phyloP scores from a whole-genome alignment of 345 rosid genomes.

The Salix caprea region DNA sequence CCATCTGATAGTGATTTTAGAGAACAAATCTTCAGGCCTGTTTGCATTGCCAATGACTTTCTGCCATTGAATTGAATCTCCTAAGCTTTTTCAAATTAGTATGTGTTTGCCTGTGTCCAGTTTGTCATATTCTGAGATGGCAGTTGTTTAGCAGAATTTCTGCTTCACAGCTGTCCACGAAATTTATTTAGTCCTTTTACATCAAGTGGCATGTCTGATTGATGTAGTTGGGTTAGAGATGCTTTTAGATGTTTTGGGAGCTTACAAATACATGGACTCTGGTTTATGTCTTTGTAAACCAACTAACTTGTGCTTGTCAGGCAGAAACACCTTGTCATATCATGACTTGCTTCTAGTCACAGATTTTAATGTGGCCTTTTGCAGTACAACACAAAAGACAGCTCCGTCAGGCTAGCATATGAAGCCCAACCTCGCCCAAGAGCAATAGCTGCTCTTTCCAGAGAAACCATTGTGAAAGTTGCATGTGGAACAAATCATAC shows the following conservation, averaged over 20 bases:
- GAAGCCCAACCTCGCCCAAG: slow-evolving; percentile 96
- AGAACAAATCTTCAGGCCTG: not conserved
- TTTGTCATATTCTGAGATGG: not conserved
- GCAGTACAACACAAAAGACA: slow-evolving; percentile 91
- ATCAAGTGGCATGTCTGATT: not conserved
- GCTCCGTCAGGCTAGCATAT: slow-evolving; percentile 82
- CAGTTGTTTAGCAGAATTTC: not conserved
- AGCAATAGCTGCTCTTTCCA: slow-evolving; percentile 66
- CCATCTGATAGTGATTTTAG: not conserved
- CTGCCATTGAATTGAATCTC: not conserved
- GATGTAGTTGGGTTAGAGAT: not conserved
- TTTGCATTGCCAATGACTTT: not conserved
- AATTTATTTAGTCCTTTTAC: not conserved
- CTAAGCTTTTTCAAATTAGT: not conserved
- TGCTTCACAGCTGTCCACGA: not conserved
- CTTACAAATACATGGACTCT: not conserved
- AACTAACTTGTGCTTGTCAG: not conserved
- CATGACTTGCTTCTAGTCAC: slow-evolving; percentile 2
- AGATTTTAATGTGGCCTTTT: slow-evolving; percentile 11
- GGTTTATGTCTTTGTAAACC: not conserved
- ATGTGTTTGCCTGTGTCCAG: not conserved
- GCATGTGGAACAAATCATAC: slow-evolving; percentile 96
- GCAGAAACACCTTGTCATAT: not conserved
- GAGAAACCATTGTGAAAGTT: slow-evolving; percentile 85
- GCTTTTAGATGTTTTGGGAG: not conserved